A percentile compares a stretch with the other conserved stretches of the same genome.
These are phyloP conservation scores for Quercus mongolica DNA, from an alignment of 306 rosid genomes.

Conservation along the genomic window DNA sequence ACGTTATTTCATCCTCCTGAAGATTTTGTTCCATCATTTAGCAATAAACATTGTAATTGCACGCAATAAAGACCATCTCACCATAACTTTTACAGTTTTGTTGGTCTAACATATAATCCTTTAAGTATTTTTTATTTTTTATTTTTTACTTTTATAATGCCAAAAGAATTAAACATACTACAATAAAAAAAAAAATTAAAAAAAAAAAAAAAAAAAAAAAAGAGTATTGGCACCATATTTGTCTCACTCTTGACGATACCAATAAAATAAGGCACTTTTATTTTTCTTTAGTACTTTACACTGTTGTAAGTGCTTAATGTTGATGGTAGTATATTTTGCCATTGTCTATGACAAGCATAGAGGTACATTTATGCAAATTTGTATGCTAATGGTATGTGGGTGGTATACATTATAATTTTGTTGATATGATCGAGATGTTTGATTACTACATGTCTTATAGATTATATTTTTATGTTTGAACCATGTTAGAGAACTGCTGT, in stretches of 20 bases:
- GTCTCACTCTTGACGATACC: no score
- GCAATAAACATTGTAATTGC: not conserved
- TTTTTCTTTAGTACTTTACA: no score
- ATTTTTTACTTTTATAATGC: no score
- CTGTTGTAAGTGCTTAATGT: not conserved
- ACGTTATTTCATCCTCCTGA: not conserved
- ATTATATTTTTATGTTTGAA: no score
- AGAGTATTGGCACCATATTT: not conserved
- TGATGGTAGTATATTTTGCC: not conserved
- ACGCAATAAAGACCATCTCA: not conserved
- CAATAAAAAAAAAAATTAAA: no score
- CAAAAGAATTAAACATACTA: no score
- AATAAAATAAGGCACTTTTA: no score
- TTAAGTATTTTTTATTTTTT: not conserved
- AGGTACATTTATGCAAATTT: constrained; percentile 39
- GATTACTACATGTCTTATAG: no score
- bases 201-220: not conserved
- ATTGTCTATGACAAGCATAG: not conserved
- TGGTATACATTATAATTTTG: not conserved
- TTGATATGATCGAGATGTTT: no score
- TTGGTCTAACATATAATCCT: no score
- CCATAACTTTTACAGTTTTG: not conserved
- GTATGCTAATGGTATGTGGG: constrained; percentile 25
- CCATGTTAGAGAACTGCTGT: no score
- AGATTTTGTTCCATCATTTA: not conserved